phyloP scores from a whole-genome alignment of 768 basidiomycete genomes.

The Pleurotus platypus region DNA sequence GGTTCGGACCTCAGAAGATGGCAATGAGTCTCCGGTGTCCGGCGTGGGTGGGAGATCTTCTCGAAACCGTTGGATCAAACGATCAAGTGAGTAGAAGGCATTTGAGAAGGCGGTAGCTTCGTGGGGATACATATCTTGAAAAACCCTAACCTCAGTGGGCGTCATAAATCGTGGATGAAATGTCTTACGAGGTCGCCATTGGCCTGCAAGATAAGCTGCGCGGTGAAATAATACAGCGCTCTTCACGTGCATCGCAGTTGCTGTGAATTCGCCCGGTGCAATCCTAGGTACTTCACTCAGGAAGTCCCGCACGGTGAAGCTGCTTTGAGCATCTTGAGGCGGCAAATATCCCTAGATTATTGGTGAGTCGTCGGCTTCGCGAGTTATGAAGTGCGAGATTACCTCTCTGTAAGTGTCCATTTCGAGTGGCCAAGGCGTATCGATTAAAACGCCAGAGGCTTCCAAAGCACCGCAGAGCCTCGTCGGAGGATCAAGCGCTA shows the following conservation, averaged over 20 bases:
- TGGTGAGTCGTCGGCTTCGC: conserved; percentile 11
- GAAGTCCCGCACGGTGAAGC: conserved; percentile 47
- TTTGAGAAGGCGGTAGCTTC: conserved; percentile 39
- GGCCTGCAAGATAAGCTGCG: conserved; percentile 49
- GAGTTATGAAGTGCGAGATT: conserved; percentile 9
- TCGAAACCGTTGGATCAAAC: conserved; percentile 37
- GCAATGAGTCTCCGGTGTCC: not conserved
- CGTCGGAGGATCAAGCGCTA: conserved; percentile 48
- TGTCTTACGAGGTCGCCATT: conserved; percentile 40
- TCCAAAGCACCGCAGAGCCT: conserved; percentile 54
- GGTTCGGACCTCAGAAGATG: conserved; percentile 18
- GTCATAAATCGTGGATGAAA: not conserved
- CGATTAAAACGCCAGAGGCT: conserved; percentile 43
- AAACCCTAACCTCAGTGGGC: not conserved
- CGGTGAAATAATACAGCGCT: conserved; percentile 58
- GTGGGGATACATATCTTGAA: conserved; percentile 34
- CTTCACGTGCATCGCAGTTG: conserved; percentile 44
- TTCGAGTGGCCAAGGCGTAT: conserved; percentile 52
- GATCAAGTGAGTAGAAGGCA: conserved; percentile 42
- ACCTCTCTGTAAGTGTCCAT: conserved; percentile 36
- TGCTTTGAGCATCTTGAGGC: conserved; percentile 38
- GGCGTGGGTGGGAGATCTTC: not conserved
- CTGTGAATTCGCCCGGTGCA: conserved; percentile 29
- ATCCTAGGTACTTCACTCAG: conserved; percentile 31
- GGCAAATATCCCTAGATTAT: conserved; percentile 35